A percentile compares a stretch with the other conserved stretches of the same genome.
Conservation (phyloP, 257 asterid genomes). For the Ajuga chamaepitys region DNA sequence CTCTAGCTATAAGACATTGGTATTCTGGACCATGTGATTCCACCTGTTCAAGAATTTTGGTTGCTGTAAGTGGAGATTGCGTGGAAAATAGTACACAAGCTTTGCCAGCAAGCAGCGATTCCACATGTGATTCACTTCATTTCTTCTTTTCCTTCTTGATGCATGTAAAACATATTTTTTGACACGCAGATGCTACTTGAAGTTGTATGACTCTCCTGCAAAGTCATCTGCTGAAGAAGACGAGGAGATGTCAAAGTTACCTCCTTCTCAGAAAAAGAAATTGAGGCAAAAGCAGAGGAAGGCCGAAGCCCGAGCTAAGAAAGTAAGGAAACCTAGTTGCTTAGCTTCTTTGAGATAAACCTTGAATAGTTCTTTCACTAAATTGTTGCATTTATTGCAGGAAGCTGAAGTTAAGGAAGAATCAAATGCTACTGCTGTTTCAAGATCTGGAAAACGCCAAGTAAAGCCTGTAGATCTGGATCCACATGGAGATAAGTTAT, state of each 20-base stretch:
- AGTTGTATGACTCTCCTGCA: constrained; percentile 78
- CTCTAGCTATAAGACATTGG: neutral
- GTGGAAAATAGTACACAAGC: neutral
- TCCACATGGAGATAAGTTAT: constrained; percentile 84
- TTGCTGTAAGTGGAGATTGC: neutral
- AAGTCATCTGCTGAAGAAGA: constrained; percentile 85
- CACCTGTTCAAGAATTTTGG: neutral
- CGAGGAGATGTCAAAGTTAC: constrained; percentile 73
- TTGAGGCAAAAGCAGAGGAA: constrained; percentile 89
- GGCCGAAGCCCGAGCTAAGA: constrained; percentile 97
- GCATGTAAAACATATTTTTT: constrained; percentile 9
- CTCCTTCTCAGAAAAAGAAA: constrained; percentile 90
- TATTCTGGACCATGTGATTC: neutral
- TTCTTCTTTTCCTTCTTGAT: neutral
- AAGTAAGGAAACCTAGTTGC: constrained; percentile 35
- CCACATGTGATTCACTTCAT: no score
- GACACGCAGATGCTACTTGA: constrained; percentile 81
- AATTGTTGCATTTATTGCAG: constrained; percentile 36
- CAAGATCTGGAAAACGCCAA: constrained; percentile 78
- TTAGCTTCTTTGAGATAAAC: constrained; percentile 9
- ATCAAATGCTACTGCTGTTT: constrained; percentile 45
- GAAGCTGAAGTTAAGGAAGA: constrained; percentile 94
- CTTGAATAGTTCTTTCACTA: neutral
- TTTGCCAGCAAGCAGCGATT: neutral
- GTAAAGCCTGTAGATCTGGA: constrained; percentile 83